Evolutionary conservation across 768 basidiomycete species (phyloP).

Genomic region (Russula vinacea): DNA sequence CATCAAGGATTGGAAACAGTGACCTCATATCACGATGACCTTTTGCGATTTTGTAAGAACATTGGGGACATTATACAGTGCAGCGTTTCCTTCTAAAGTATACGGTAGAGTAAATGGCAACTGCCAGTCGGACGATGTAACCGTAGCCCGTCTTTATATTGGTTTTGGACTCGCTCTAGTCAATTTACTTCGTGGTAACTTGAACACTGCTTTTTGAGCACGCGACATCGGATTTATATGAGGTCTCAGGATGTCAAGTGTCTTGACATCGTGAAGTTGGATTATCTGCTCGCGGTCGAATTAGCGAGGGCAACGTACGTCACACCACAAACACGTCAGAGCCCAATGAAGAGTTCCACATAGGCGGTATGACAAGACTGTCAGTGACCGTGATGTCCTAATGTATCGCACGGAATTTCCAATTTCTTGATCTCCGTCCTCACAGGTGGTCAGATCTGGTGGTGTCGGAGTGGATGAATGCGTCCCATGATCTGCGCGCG

Average conservation of each 20-base stretch:
- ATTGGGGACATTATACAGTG: not conserved
- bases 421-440: no score
- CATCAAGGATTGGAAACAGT: conserved; percentile 32
- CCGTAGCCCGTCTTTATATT: no score
- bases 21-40: no score
- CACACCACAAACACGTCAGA: not conserved
- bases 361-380: no score
- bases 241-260: conserved; percentile 4
- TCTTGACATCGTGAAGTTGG: conserved; percentile 3
- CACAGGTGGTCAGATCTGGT: no score
- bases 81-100: not conserved
- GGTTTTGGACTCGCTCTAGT: not conserved
- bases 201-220: not conserved
- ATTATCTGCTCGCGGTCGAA: conserved; percentile 9
- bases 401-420: no score
- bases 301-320: not conserved
- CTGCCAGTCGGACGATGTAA: not conserved
- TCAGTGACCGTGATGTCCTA: no score
- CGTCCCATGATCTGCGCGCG: no score
- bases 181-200: not conserved
- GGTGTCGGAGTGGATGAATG: no score
- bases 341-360: no score
- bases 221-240: not conserved
- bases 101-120: not conserved
- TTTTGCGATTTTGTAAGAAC: not conserved